These are phyloP conservation scores for Floccularia luteovirens DNA, from an alignment of 768 basidiomycete genomes.

Conservation along the genomic window DNA sequence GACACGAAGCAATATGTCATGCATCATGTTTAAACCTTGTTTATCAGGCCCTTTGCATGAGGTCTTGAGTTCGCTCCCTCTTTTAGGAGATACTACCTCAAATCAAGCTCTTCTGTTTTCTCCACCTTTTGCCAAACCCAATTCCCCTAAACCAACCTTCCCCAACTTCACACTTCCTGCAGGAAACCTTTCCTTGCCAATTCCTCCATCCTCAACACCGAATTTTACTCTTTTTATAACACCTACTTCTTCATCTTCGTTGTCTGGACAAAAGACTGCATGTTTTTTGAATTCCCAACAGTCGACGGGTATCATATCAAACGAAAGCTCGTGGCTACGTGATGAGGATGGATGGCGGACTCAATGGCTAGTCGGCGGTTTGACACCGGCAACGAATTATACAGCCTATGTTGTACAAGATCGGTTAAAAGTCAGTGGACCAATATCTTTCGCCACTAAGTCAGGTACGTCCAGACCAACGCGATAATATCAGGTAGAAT, in stretches of 20 bases:
- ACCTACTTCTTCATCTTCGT: constrained; percentile 34
- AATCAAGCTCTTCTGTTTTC: constrained; percentile 73
- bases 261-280: constrained; percentile 43
- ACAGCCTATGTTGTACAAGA: constrained; percentile 62
- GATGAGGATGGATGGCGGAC: constrained; percentile 53
- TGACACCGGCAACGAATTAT: constrained; percentile 68
- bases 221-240: constrained; percentile 52
- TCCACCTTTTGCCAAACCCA: constrained; percentile 32
- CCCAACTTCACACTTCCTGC: constrained; percentile 73
- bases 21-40: too few relatives aligned
- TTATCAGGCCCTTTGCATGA: constrained; percentile 41
- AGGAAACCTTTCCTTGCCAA: constrained; percentile 40
- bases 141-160: constrained; percentile 34
- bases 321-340: constrained; percentile 48
- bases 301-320: constrained; percentile 29
- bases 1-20: neutral
- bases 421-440: constrained; percentile 50
- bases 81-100: constrained; percentile 68
- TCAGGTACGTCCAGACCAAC: constrained; percentile 36
- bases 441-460: constrained; percentile 71
- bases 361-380: constrained; percentile 58
- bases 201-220: constrained; percentile 29
- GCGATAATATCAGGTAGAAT: neutral
- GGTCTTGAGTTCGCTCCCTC: constrained; percentile 31
- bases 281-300: constrained; percentile 44